Conservation (phyloP, 208 protist genomes). For the Balamuthia mandrillaris region DNA sequence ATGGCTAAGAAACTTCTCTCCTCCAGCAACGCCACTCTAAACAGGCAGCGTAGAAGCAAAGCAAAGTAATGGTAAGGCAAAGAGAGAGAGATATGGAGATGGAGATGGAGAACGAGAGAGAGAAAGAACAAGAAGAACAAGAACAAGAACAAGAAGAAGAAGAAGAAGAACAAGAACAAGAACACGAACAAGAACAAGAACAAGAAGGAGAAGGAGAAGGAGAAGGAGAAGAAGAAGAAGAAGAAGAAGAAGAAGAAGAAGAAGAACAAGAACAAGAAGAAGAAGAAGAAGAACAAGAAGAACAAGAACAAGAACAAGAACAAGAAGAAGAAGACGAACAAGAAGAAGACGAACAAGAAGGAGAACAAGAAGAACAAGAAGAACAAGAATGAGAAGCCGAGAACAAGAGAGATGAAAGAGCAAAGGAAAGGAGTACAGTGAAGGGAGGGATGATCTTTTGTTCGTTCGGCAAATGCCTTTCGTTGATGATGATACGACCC, state of each 20-base stretch:
- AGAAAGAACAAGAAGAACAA: background rate
- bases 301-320: background rate
- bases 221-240: no score
- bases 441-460: conserved; percentile 18
- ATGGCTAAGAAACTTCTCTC: conserved; percentile 38
- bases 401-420: no score
- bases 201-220: no score
- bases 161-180: background rate
- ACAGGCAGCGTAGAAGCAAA: no score
- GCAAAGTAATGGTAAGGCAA: no score
- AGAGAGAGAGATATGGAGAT: background rate
- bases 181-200: background rate
- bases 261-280: background rate
- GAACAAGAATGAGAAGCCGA: no score
- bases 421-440: no score
- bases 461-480: background rate
- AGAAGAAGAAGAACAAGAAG: background rate
- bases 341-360: no score
- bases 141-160: background rate
- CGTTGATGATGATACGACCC: conserved; percentile 14
- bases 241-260: background rate
- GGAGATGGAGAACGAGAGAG: background rate
- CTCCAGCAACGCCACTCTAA: background rate
- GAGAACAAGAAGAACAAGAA: no score
- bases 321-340: background rate